A percentile compares a stretch with the other conserved stretches of the same genome.
Conservation (phyloP, 345 rosid genomes). For the Gossypium sturtianum region DNA sequence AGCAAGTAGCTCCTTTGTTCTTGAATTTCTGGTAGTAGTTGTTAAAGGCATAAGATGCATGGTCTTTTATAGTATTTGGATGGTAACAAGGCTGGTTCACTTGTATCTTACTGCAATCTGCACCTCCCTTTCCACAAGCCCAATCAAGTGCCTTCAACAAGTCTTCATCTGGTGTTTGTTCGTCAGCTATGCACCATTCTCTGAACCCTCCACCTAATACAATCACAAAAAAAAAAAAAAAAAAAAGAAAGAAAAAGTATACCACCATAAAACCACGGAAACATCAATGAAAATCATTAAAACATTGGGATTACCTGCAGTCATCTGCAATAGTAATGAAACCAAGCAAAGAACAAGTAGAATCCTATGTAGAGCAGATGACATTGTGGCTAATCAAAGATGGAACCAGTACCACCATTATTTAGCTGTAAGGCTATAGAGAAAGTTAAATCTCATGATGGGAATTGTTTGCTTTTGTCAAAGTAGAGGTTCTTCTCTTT, state of each 20-base stretch:
- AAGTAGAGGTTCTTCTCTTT: conserved; percentile 24
- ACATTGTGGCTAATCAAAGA: conserved; percentile 13
- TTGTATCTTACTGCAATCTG: conserved; percentile 42
- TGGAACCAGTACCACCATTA: neutral
- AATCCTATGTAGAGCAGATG: conserved; percentile 8
- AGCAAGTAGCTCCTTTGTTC: conserved; percentile 51
- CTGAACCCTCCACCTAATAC: conserved; percentile 30
- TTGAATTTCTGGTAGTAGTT: conserved; percentile 58
- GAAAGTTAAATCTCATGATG: neutral
- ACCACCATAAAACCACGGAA: neutral
- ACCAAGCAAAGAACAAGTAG: conserved; percentile 18
- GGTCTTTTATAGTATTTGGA: conserved; percentile 40
- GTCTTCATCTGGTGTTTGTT: conserved; percentile 50
- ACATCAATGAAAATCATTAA: neutral
- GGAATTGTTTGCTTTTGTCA: conserved; percentile 22
- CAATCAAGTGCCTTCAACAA: conserved; percentile 48
- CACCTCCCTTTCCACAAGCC: conserved; percentile 62
- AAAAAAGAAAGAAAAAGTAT: neutral
- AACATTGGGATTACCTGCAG: conserved; percentile 24
- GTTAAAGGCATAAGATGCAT: conserved; percentile 63
- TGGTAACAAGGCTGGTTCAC: conserved; percentile 36
- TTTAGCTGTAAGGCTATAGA: neutral
- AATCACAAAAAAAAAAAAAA: neutral
- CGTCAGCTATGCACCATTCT: conserved; percentile 76
- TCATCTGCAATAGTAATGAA: conserved; percentile 14